These are phyloP conservation scores for Hymenoscyphus infarciens DNA, from an alignment of 2,329 filamentous ascomycete genomes.

Conservation along the genomic window DNA sequence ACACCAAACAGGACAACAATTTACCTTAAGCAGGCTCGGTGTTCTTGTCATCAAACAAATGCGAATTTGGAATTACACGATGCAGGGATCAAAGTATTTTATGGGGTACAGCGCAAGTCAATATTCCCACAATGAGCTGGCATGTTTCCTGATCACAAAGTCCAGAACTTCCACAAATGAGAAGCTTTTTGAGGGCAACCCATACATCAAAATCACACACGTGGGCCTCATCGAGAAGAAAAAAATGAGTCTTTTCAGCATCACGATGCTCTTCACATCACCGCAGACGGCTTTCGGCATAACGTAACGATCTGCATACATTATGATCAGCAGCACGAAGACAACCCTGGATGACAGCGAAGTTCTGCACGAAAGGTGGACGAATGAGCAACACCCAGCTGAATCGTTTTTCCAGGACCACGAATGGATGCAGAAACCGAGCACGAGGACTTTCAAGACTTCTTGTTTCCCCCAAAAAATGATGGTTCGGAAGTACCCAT, in stretches of 20 bases:
- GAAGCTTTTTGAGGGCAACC: not conserved
- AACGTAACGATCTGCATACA: not conserved
- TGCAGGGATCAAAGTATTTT: not conserved
- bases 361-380: not conserved
- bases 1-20: not conserved
- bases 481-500: not conserved
- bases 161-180: not conserved
- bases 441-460: not conserved
- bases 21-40: not conserved
- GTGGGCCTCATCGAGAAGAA: not conserved
- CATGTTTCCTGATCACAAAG: not conserved
- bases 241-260: not conserved
- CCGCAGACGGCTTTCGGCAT: not conserved
- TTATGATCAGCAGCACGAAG: slow-evolving; percentile 1
- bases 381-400: not conserved
- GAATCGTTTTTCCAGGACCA: not conserved
- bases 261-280: not conserved
- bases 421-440: not conserved
- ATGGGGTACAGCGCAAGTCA: not conserved
- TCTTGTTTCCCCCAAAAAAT: not conserved
- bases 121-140: not conserved
- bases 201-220: not conserved
- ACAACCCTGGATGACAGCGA: not conserved
- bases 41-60: not conserved
- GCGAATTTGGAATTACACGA: not conserved